A percentile compares a stretch with the other conserved stretches of the same genome.
These are phyloP conservation scores for Austroboletus novae-zelandiae DNA, from an alignment of 1,284 basidiomycete species.

Conservation along the genomic window DNA sequence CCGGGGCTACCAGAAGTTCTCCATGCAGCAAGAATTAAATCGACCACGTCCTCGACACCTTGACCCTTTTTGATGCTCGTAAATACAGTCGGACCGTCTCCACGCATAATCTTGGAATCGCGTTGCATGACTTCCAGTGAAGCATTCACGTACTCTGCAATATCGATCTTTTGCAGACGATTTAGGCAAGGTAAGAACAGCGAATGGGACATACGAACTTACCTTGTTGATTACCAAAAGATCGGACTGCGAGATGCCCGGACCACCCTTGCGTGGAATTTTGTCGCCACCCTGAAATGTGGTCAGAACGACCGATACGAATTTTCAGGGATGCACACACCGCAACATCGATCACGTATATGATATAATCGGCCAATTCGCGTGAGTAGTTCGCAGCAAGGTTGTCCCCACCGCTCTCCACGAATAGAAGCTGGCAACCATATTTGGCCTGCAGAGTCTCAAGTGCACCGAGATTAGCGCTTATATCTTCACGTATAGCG, in stretches of 20 bases:
- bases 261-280: constrained; percentile 96
- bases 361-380: constrained; percentile 96
- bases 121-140: constrained; percentile 94
- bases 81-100: constrained; percentile 92
- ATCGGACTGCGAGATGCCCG: constrained; percentile 95
- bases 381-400: constrained; percentile 94
- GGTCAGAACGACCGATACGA: constrained; percentile 8
- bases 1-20: constrained; percentile 73
- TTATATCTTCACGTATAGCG: constrained; percentile 96
- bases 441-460: constrained; percentile 94
- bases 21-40: constrained; percentile 87
- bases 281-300: constrained; percentile 84
- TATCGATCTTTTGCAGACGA: constrained; percentile 64
- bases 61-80: constrained; percentile 79
- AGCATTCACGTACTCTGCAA: constrained; percentile 91
- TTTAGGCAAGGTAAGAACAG: not conserved
- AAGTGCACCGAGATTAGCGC: constrained; percentile 92
- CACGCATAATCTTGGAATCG: constrained; percentile 91
- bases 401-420: constrained; percentile 96
- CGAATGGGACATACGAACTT: constrained; percentile 10
- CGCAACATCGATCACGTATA: constrained; percentile 87
- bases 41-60: constrained; percentile 82
- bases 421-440: constrained; percentile 82
- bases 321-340: constrained; percentile 38
- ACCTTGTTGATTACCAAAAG: constrained; percentile 95